Conservation (phyloP, 1,284 basidiomycete genomes). For the Ustilago loliicola region DNA sequence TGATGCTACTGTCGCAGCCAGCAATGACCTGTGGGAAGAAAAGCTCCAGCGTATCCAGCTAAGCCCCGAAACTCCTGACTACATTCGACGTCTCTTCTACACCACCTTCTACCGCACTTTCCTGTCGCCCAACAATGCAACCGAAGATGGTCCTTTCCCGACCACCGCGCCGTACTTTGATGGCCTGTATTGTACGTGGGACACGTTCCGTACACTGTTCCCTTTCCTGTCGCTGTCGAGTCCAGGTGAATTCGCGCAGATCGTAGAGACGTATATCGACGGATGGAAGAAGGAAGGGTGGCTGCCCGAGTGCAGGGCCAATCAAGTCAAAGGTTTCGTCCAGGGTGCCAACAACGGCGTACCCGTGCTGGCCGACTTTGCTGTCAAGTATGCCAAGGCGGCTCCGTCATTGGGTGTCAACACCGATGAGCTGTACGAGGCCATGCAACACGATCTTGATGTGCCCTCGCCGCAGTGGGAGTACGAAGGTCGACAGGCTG, state of each 20-base stretch:
- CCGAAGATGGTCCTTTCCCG: slow-evolving; percentile 36
- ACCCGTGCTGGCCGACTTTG: slow-evolving; percentile 58
- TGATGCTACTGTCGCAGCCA: slow-evolving; percentile 38
- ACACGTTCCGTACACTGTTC: slow-evolving; percentile 58
- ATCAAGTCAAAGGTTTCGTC: slow-evolving; percentile 54
- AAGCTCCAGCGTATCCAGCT: slow-evolving; percentile 61
- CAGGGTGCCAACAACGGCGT: slow-evolving; percentile 60
- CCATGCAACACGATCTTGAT: slow-evolving; percentile 63
- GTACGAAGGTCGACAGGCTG: slow-evolving; percentile 57
- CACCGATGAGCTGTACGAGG: slow-evolving; percentile 55
- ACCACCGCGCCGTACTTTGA: slow-evolving; percentile 57
- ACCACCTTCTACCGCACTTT: slow-evolving; percentile 63
- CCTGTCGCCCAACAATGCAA: slow-evolving; percentile 66
- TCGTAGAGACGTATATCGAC: slow-evolving; percentile 64
- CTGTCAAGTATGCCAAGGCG: slow-evolving; percentile 56
- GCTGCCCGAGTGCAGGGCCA: slow-evolving; percentile 64
- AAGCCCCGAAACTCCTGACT: slow-evolving; percentile 46
- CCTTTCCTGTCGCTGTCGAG: slow-evolving; percentile 60
- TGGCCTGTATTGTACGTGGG: slow-evolving; percentile 58
- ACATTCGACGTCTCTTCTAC: slow-evolving; percentile 59
- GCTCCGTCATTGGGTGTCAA: slow-evolving; percentile 47
- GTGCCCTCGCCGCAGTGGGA: slow-evolving; percentile 70
- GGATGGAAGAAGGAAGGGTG: slow-evolving; percentile 60
- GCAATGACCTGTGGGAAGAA: slow-evolving; percentile 56
- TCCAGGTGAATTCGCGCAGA: slow-evolving; percentile 58